A percentile compares a stretch with the other conserved stretches of the same genome.
phyloP scores from a whole-genome alignment of 306 rosid genomes.

The Acacia crassicarpa region DNA sequence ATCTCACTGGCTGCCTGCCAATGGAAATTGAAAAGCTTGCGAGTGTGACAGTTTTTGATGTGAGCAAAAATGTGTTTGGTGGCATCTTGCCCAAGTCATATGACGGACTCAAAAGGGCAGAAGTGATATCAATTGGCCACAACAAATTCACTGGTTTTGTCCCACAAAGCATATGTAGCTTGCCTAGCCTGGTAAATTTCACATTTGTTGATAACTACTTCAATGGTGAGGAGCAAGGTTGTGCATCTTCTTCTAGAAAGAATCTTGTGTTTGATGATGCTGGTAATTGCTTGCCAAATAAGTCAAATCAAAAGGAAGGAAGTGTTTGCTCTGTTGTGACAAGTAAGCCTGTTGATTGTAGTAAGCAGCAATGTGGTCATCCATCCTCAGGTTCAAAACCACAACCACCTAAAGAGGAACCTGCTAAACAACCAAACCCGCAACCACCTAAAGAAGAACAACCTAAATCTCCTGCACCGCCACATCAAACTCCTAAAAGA shows the following conservation, averaged over 20 bases:
- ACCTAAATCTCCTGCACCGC: not conserved
- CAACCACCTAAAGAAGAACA: not conserved
- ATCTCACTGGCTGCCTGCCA: slow-evolving; percentile 66
- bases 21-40: slow-evolving; percentile 46
- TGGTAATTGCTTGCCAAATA: slow-evolving; percentile 57
- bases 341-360: slow-evolving; percentile 65
- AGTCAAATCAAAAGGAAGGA: slow-evolving; percentile 53
- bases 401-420: not conserved
- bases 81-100: slow-evolving; percentile 58
- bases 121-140: slow-evolving; percentile 39
- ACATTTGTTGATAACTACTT: slow-evolving; percentile 64
- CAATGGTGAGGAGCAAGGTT: slow-evolving; percentile 55
- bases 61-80: slow-evolving; percentile 45
- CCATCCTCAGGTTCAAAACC: not conserved
- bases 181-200: slow-evolving; percentile 56
- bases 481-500: not conserved
- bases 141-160: slow-evolving; percentile 72
- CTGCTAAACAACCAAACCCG: not conserved
- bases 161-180: slow-evolving; percentile 42
- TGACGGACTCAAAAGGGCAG: slow-evolving; percentile 31
- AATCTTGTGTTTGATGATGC: slow-evolving; percentile 38
- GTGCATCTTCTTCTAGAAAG: slow-evolving; percentile 40
- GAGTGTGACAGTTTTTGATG: slow-evolving; percentile 39
- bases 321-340: slow-evolving; percentile 46
- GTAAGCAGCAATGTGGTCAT: slow-evolving; percentile 58